Percentiles rank a stretch among this genome's conserved stretches.
Conservation (phyloP, 257 asterid genomes). For the Echium plantagineum region DNA sequence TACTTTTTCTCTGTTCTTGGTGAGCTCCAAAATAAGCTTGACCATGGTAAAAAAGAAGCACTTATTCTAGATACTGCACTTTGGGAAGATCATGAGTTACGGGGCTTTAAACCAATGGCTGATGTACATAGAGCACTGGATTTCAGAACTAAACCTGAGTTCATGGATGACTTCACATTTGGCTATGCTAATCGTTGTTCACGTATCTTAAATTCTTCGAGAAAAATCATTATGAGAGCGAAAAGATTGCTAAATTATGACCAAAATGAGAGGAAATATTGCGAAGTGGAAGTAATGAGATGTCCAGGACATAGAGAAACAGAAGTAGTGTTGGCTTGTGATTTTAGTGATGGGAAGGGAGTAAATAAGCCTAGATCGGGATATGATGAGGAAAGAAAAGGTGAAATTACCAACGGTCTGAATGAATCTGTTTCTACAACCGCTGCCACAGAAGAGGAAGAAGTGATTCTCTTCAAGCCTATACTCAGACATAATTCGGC, state of each 20-base stretch:
- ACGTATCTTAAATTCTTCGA: constrained; percentile 44
- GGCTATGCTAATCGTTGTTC: constrained; percentile 22
- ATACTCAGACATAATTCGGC: constrained; percentile 63
- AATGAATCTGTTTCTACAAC: constrained; percentile 1
- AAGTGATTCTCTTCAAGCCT: constrained; percentile 89
- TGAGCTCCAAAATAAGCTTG: constrained; percentile 41
- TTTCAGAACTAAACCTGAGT: constrained; percentile 36
- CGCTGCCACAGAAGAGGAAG: constrained; percentile 30
- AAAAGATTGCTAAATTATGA: constrained; percentile 22
- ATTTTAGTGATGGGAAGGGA: constrained; percentile 9
- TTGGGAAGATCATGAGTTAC: constrained; percentile 88
- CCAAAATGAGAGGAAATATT: constrained; percentile 14
- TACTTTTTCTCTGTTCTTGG: constrained; percentile 49
- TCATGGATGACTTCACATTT: constrained; percentile 17
- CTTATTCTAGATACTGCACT: constrained; percentile 37
- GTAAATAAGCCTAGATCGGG: constrained; percentile 7
- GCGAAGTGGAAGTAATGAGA: constrained; percentile 3
- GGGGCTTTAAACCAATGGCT: constrained; percentile 56
- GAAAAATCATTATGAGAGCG: constrained; percentile 20
- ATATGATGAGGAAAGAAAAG: constrained; percentile 10
- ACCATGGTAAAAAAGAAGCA: constrained; percentile 10
- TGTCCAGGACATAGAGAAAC: constrained; percentile 11
- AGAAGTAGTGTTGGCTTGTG: constrained; percentile 16
- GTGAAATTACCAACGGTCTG: constrained; percentile 5
- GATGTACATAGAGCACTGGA: constrained; percentile 38